Evolutionary conservation across 208 protist genomes (phyloP).

Genomic region (Wallacemonas rigidus): DNA sequence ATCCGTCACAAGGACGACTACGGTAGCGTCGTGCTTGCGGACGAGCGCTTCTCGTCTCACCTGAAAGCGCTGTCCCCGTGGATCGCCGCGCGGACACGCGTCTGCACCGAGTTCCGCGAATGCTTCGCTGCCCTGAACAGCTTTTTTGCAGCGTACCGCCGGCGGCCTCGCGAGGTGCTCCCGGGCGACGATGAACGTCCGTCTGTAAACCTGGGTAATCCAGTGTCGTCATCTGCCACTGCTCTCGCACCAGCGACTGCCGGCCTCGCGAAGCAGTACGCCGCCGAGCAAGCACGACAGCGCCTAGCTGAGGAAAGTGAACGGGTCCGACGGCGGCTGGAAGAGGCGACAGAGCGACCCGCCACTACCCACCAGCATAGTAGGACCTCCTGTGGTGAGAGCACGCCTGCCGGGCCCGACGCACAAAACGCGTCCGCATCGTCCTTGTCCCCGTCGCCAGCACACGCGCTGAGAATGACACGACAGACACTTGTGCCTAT

Average conservation of each 20-base stretch:
- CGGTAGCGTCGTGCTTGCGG: slow-evolving; percentile 94
- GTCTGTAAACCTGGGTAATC: slow-evolving; percentile 18
- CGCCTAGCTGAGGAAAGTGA: slow-evolving; percentile 18
- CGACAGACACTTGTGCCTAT: not conserved
- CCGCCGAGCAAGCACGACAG: slow-evolving; percentile 26
- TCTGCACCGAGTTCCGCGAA: slow-evolving; percentile 70
- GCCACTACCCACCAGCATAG: not conserved
- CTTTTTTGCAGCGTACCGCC: slow-evolving; percentile 53
- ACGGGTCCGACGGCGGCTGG: slow-evolving; percentile 29
- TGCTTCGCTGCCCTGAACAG: slow-evolving; percentile 54
- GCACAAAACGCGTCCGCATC: too few species aligned
- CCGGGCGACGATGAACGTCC: slow-evolving; percentile 24
- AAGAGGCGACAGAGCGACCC: slow-evolving; percentile 24
- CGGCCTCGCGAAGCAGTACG: slow-evolving; percentile 38
- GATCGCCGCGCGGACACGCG: slow-evolving; percentile 43
- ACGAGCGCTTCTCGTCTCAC: slow-evolving; percentile 89
- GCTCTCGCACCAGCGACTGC: slow-evolving; percentile 25
- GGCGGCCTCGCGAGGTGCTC: not conserved
- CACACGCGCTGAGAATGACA: not conserved
- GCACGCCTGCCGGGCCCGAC: too few species aligned
- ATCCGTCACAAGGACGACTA: slow-evolving; percentile 97
- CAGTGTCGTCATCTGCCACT: not conserved
- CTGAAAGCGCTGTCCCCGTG: slow-evolving; percentile 57
- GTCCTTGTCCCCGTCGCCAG: not conserved
- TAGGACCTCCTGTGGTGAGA: not conserved